phyloP scores from a whole-genome alignment of 345 rosid genomes.

The Nephelium lappaceum region DNA sequence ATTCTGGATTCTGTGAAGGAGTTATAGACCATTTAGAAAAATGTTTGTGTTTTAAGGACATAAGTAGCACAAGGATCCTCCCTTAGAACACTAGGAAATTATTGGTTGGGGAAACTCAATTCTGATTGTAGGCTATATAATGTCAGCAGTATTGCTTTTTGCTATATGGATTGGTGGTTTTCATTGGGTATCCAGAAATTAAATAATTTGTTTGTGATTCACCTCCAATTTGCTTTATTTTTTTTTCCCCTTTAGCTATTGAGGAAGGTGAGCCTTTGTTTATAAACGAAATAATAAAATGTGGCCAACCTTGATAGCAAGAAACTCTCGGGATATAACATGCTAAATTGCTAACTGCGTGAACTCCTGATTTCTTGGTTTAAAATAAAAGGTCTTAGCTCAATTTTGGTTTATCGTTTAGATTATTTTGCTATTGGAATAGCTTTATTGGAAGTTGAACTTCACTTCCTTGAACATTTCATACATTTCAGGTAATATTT shows the following conservation, averaged over 20 bases:
- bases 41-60: not conserved
- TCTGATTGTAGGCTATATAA: not conserved
- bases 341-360: too few relatives aligned
- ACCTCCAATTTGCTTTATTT: not conserved
- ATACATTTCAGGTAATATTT: not conserved
- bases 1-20: not conserved
- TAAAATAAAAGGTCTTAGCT: too few relatives aligned
- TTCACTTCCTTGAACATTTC: not conserved
- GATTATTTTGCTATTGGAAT: not conserved
- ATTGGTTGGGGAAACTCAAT: not conserved
- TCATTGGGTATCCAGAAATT: not conserved
- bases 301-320: not conserved
- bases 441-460: not conserved
- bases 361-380: not conserved
- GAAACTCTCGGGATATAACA: too few relatives aligned
- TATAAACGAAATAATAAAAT: not conserved
- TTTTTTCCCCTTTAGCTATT: not conserved
- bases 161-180: not conserved
- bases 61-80: not conserved
- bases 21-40: not conserved
- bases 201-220: too few relatives aligned
- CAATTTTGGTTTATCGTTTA: not conserved
- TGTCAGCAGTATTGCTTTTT: not conserved
- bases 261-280: not conserved
- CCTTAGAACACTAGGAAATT: not conserved